Evolutionary conservation across 73 alveolate species (phyloP).

Genomic region (Paramecium sonneborni): DNA sequence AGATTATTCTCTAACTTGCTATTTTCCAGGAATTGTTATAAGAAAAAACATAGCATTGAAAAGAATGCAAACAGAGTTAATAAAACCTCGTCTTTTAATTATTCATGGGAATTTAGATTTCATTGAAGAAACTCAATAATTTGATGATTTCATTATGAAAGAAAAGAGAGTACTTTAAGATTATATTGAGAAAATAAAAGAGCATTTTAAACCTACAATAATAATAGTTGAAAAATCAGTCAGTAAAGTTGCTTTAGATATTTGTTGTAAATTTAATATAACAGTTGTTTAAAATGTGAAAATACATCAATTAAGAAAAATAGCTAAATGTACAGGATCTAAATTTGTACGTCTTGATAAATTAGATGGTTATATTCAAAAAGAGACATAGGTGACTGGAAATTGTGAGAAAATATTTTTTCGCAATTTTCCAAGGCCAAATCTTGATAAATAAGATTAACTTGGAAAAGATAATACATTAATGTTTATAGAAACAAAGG

Average conservation of each 20-base stretch:
- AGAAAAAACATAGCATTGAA: constrained; percentile 14
- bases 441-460: background rate
- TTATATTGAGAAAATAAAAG: constrained; percentile 6
- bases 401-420: background rate
- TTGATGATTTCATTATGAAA: background rate
- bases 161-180: constrained; percentile 22
- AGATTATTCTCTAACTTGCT: constrained; percentile 29
- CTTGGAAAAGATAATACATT: background rate
- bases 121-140: background rate
- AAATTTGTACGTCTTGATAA: background rate
- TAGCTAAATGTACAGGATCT: constrained; percentile 33
- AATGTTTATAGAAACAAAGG: constrained; percentile 43
- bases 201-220: background rate
- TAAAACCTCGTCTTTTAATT: background rate
- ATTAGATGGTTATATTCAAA: constrained; percentile 6
- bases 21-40: background rate
- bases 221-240: constrained; percentile 2
- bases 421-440: constrained; percentile 33
- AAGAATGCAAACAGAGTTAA: background rate
- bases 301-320: background rate
- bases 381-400: background rate
- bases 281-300: constrained; percentile 30
- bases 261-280: background rate
- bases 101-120: background rate
- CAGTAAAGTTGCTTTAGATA: constrained; percentile 24